Base-by-base conservation (phyloP, 768 basidiomycete species). In the Suillus fuscotomentosus region DNA sequence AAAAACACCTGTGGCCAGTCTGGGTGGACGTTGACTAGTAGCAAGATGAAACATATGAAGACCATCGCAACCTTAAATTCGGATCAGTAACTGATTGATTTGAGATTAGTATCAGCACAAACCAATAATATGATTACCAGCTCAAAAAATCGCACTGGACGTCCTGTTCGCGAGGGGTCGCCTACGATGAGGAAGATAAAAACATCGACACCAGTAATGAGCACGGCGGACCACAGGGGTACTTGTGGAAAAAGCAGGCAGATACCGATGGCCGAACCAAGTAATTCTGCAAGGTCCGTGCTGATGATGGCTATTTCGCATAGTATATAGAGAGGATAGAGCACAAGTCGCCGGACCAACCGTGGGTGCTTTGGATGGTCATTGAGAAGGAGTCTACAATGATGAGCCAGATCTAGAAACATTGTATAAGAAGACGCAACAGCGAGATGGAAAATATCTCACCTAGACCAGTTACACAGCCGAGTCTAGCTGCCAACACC, bases 231-330 rank as follows among this genome's bases (percentile, higher is more conserved):
- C 78, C 79, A 85, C 11, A 85, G 71, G 6, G 84, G 84, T 13
- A 86, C 72, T 20, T 65, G 67, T 2, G 84, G 84, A 61, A 85
- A 80, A 48, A 86, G 74, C 69, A 89, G 72, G 64, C 80, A 80
- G 62, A 89, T 73, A 3, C 83, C 87, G 41, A 88, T 87, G 13
- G 87, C 87, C 22, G 81, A 83, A 0, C 87, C 87, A 1, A 89
- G 75, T 6, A 89, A 76, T 67, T 89, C 87, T 14, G 86, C 86
- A 27, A 87, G 72, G 72, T 86, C 86, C 17, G 86, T 86, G 41
- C 79, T 80, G 63, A 86, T 80, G 67, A 86, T 85, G 24, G 84
- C 85, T 17, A 84, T 70, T 70, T 87, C 85, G 38, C 78, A 69
- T 39, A 80, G 67, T 20, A 66, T 69, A 68, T 83, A 83, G 2